These are phyloP conservation scores for Penicillium sp. DNA, from an alignment of 2,329 filamentous ascomycete species.

Conservation along the genomic window DNA sequence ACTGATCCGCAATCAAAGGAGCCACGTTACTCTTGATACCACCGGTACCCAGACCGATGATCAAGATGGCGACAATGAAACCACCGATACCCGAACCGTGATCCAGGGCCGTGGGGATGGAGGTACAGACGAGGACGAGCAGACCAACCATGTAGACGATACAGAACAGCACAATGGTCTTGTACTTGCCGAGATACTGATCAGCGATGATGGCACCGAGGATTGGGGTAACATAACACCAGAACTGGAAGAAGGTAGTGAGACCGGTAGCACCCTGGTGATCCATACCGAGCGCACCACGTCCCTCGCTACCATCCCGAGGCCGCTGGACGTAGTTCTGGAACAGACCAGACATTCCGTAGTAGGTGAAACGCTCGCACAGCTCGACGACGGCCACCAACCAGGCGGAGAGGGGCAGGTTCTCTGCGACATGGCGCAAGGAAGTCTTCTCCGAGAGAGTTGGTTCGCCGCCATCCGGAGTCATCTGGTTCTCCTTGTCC, in stretches of 20 bases:
- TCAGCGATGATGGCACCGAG: conserved; percentile 60
- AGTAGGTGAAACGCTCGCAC: conserved; percentile 60
- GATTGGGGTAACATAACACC: conserved; percentile 60
- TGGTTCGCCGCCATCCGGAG: conserved; percentile 54
- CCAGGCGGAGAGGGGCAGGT: conserved; percentile 56
- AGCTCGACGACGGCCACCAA: conserved; percentile 59
- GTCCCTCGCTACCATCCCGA: conserved; percentile 39
- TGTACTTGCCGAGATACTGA: conserved; percentile 61
- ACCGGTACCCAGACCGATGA: conserved; percentile 67
- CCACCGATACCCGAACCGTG: conserved; percentile 54
- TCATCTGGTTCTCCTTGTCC: conserved; percentile 35
- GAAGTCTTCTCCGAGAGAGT: conserved; percentile 53
- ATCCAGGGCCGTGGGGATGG: conserved; percentile 53
- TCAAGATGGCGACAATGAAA: conserved; percentile 57
- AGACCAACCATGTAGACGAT: conserved; percentile 60
- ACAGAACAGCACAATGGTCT: conserved; percentile 58
- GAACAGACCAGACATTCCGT: conserved; percentile 55
- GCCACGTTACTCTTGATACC: conserved; percentile 68
- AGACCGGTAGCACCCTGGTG: conserved; percentile 51
- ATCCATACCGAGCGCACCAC: conserved; percentile 46
- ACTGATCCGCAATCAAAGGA: conserved; percentile 65
- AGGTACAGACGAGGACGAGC: conserved; percentile 56
- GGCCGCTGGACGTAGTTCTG: conserved; percentile 56
- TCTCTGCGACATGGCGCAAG: conserved; percentile 56
- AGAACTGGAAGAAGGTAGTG: conserved; percentile 57